phyloP scores from a whole-genome alignment of 2,329 filamentous ascomycete species.

The Pyricularia sp. region DNA sequence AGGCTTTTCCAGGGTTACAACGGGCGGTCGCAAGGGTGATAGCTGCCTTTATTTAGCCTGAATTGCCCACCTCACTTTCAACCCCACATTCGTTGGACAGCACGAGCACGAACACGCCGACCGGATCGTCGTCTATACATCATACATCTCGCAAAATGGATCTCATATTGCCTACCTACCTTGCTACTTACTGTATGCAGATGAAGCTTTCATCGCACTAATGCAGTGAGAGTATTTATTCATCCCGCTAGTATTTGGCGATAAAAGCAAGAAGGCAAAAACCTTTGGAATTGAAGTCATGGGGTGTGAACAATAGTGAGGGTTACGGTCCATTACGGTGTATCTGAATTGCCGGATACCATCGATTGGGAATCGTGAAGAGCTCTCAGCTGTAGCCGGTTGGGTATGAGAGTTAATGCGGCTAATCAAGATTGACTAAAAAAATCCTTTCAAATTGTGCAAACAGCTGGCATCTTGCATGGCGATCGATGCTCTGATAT shows the following conservation, averaged over 20 bases:
- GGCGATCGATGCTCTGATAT: background rate
- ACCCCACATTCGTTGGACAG: background rate
- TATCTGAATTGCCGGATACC: background rate
- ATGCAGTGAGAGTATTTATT: background rate
- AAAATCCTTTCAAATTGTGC: background rate
- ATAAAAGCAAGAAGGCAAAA: too few species aligned
- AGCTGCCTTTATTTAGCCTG: background rate
- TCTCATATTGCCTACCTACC: background rate
- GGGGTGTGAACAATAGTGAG: too few species aligned
- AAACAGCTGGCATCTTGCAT: too few species aligned
- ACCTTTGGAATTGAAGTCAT: too few species aligned
- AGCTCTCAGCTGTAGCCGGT: too few species aligned
- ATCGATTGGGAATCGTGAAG: background rate
- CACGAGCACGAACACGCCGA: background rate
- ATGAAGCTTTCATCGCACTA: background rate
- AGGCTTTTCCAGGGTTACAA: background rate
- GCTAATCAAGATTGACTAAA: too few species aligned
- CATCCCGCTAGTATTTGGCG: background rate
- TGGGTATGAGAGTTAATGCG: too few species aligned
- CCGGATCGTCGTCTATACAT: background rate
- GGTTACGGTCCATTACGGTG: too few species aligned
- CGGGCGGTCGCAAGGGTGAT: background rate
- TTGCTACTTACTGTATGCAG: too few species aligned
- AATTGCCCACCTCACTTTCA: background rate
- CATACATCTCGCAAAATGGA: background rate